phyloP scores from a whole-genome alignment of 768 basidiomycete species.

The Russula abietina region DNA sequence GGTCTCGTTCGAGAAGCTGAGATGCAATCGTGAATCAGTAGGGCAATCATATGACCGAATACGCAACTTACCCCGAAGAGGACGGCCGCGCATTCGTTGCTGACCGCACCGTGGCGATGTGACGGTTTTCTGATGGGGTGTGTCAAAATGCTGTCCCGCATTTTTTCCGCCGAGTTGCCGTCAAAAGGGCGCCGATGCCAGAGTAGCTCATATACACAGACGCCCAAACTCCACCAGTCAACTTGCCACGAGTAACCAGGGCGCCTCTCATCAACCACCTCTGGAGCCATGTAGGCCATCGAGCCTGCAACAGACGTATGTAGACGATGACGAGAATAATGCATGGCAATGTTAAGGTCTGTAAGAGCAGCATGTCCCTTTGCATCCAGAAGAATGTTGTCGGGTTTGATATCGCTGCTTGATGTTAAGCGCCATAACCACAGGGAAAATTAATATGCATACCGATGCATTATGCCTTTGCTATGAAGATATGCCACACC shows the following conservation, averaged over 20 bases:
- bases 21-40: conserved; percentile 1
- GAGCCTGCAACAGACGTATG: conserved; percentile 95
- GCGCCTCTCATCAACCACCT: conserved; percentile 66
- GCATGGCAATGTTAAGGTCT: conserved; percentile 98
- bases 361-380: conserved; percentile 93
- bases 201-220: conserved; percentile 86
- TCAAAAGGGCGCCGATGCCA: conserved; percentile 83
- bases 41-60: neutral
- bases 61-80: conserved; percentile 54
- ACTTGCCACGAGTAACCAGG: conserved; percentile 90
- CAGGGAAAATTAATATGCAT: conserved; percentile 29
- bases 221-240: conserved; percentile 95
- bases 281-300: conserved; percentile 99
- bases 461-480: conserved; percentile 94
- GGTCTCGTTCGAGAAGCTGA: conserved; percentile 82
- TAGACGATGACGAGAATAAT: conserved; percentile 83
- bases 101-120: conserved; percentile 42
- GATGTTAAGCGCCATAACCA: conserved; percentile 15
- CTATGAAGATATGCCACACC: conserved; percentile 86
- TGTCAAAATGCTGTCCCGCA: conserved; percentile 80
- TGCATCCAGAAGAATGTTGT: conserved; percentile 94
- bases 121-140: conserved; percentile 72
- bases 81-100: conserved; percentile 57
- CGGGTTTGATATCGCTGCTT: conserved; percentile 87
- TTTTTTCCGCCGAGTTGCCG: conserved; percentile 80